Evolutionary conservation across 805 yeast genomes (phyloP), one percentile per base, ranked within the genome.

Genomic region (Candida ulmi): DNA sequence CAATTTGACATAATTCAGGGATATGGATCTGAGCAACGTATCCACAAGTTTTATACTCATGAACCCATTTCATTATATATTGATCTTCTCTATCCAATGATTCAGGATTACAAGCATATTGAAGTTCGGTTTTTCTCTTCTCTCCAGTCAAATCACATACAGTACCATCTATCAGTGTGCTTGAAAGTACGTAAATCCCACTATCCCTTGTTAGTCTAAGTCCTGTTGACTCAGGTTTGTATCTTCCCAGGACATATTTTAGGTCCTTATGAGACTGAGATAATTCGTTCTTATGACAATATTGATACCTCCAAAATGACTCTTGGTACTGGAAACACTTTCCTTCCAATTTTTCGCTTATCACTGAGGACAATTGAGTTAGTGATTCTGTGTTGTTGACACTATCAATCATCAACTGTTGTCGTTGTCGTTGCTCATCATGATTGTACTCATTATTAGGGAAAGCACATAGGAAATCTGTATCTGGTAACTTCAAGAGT

Each of bases 61-160:
- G 46, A 0, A 47, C 46, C 29, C 36, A 41, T 4, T 37, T 23
- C 7, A 52, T 16, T 13, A 21, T 30, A 2, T 45, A 17, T 2
- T 11, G n/a, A 3, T 15, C 8, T 13, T 33, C 11, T 2, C 6
- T 12, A 3, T n/a, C 11, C 11, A 30, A 13, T 1, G 34, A 8
- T 4, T 33, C 33, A 12, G 52, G 43, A 36, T 52, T 48, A 35
- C 60, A 55, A 8, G 43, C 35, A 32, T 45, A 55, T 30, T 49
- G 53, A 2, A 55, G 18, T 24, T 55, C 52, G 4, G 45, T 39
- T 3, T 37, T 38, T 40, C 60, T 42, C 11, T 51, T 47, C 24
- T 39, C 38, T 3, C 53, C 49, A 1, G 55, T 54, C 31, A 54
- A 35, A 36, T 55, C 59, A 44, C 60, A 55, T 8, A 48, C 36